phyloP scores from a whole-genome alignment of 2,329 filamentous ascomycete genomes.

The Trichophyton verrucosum region DNA sequence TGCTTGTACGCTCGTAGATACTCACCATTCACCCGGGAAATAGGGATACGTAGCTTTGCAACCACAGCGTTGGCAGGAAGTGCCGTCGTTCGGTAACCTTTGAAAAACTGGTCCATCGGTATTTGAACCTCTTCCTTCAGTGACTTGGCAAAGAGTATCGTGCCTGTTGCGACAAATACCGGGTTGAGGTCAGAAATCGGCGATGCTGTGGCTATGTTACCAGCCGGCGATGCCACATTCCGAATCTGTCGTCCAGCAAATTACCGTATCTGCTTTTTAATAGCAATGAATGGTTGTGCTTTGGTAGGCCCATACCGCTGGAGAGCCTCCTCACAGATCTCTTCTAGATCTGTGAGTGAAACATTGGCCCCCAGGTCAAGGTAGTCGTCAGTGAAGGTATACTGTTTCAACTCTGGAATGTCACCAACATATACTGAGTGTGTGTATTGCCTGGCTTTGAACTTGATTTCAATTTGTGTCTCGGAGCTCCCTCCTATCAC shows the following conservation, averaged over 20 bases:
- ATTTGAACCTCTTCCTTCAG: conserved; percentile 62
- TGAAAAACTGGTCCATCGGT: conserved; percentile 89
- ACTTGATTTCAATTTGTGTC: conserved; percentile 96
- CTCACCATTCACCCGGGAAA: conserved; percentile 62
- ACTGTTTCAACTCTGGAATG: conserved; percentile 77
- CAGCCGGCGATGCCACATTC: conserved; percentile 93
- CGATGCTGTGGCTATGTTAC: conserved; percentile 85
- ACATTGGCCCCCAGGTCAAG: conserved; percentile 93
- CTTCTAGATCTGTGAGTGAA: conserved; percentile 78
- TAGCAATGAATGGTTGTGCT: conserved; percentile 75
- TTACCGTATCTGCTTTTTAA: conserved; percentile 85
- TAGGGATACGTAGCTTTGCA: conserved; percentile 71
- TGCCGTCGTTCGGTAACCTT: conserved; percentile 75
- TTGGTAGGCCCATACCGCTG: conserved; percentile 58
- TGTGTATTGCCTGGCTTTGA: conserved; percentile 85
- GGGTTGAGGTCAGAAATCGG: conserved; percentile 96
- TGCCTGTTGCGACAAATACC: conserved; percentile 77
- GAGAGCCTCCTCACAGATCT: conserved; percentile 67
- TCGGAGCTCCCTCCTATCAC: conserved; percentile 93
- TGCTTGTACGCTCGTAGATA: conserved; percentile 89
- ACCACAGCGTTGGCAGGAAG: conserved; percentile 73
- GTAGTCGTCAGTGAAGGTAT: conserved; percentile 62
- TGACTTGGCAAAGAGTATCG: conserved; percentile 68
- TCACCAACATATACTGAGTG: conserved; percentile 88
- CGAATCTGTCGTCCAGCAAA: conserved; percentile 93